Percentiles rank a stretch among this genome's conserved stretches.
Conservation (phyloP, 2,329 filamentous ascomycete species). For the Orbilia javanica region DNA sequence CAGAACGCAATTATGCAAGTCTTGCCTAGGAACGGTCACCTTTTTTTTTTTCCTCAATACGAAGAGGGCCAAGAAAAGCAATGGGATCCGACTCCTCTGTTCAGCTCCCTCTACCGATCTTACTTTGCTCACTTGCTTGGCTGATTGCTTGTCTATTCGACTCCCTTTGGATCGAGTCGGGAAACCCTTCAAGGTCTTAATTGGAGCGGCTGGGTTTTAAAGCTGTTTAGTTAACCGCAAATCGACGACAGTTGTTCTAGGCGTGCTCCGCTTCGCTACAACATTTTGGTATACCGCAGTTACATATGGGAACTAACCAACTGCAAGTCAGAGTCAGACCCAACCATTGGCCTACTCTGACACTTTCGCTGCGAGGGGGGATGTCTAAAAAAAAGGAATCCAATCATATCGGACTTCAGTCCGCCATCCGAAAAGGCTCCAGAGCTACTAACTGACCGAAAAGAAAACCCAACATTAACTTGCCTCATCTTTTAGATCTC, state of each 20-base stretch:
- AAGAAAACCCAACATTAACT: neutral
- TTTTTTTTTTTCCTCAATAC: neutral
- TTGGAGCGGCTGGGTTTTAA: neutral
- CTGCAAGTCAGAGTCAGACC: neutral
- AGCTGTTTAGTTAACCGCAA: constrained; percentile 25
- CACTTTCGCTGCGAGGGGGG: neutral
- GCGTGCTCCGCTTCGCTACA: constrained; percentile 10
- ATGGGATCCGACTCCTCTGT: constrained; percentile 27
- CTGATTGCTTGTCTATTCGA: neutral
- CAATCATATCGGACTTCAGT: neutral
- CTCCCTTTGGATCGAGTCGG: neutral
- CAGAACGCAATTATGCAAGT: constrained; percentile 47
- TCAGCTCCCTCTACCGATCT: neutral
- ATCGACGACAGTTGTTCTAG: neutral
- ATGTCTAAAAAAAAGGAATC: neutral
- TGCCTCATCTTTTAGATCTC: neutral
- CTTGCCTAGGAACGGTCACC: constrained; percentile 26
- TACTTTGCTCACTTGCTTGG: neutral
- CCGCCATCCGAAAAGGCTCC: neutral
- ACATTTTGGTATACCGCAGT: constrained; percentile 7
- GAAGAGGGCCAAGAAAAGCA: constrained; percentile 35
- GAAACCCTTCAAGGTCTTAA: no score
- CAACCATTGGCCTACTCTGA: constrained; percentile 10
- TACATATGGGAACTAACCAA: neutral
- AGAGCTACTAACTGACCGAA: no score